Percentiles rank a stretch among this genome's conserved stretches.
Conservation (phyloP, 2,329 filamentous ascomycete genomes). For the Botrytis squamosa region DNA sequence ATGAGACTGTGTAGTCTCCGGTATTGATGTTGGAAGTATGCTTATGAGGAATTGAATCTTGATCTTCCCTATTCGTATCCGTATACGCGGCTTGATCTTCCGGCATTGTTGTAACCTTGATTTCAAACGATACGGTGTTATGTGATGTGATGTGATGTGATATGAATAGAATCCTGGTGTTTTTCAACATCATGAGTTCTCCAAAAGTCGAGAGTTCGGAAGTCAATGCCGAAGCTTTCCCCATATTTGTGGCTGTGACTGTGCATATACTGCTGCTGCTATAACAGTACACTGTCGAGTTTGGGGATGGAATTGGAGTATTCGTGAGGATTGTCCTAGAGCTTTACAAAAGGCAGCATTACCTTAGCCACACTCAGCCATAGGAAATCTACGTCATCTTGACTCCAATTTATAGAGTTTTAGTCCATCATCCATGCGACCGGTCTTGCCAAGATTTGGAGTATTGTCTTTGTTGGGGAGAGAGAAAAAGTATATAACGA, state of each 20-base stretch:
- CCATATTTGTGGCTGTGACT: conserved; percentile 1
- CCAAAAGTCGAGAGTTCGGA: background rate
- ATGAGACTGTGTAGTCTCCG: background rate
- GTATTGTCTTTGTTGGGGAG: background rate
- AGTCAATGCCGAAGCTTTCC: background rate
- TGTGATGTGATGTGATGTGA: background rate
- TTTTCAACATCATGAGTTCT: background rate
- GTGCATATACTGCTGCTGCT: background rate
- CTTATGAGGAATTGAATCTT: background rate
- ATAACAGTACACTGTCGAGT: background rate
- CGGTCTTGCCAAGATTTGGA: background rate
- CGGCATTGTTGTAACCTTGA: background rate
- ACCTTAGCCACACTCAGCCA: background rate
- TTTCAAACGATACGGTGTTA: background rate
- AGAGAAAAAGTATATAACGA: conserved; percentile 6
- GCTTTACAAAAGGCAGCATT: background rate
- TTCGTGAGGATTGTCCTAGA: background rate
- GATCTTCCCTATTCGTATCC: background rate
- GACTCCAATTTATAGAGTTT: background rate
- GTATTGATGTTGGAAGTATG: background rate
- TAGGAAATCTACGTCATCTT: background rate
- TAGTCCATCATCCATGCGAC: background rate
- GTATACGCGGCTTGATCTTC: background rate
- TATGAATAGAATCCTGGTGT: background rate
- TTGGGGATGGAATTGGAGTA: fast-evolving